Conservation (phyloP, 1,284 basidiomycete species). For the Chalciporus sp. region DNA sequence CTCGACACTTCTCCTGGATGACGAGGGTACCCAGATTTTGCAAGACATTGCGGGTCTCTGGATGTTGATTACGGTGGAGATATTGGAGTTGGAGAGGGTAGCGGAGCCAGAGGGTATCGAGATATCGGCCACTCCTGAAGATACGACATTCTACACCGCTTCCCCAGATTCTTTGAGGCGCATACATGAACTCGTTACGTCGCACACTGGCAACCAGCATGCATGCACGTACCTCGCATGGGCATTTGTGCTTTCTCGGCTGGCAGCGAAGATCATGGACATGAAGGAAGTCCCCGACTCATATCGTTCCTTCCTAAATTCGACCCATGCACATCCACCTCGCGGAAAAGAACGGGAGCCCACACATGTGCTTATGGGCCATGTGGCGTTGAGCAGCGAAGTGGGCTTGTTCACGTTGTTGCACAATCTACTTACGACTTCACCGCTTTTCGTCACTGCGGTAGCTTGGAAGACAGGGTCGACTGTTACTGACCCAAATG, state of each 20-base stretch:
- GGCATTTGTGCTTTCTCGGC: constrained; percentile 74
- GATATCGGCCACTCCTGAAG: constrained; percentile 49
- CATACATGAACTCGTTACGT: constrained; percentile 68
- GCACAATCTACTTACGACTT: constrained; percentile 58
- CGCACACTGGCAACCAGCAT: constrained; percentile 58
- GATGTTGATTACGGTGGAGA: constrained; percentile 77
- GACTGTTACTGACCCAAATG: constrained; percentile 75
- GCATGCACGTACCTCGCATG: constrained; percentile 75
- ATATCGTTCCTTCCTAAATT: constrained; percentile 60
- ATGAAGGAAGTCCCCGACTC: constrained; percentile 52
- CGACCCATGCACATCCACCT: constrained; percentile 46
- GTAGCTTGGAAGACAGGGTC: constrained; percentile 68
- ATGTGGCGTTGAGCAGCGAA: constrained; percentile 53
- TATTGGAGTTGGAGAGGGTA: constrained; percentile 78
- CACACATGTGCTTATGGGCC: constrained; percentile 54
- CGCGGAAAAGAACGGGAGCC: constrained; percentile 59
- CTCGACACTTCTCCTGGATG: constrained; percentile 69
- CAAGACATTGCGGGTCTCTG: constrained; percentile 74
- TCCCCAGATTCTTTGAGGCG: constrained; percentile 56
- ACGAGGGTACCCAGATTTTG: constrained; percentile 65
- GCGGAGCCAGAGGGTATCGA: constrained; percentile 57
- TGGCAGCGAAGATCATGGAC: constrained; percentile 45
- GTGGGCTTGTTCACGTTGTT: constrained; percentile 62
- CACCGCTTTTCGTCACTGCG: constrained; percentile 74
- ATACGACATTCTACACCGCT: constrained; percentile 55